Conservation (phyloP, 78 protist species). For the Monosiga brevicollis region DNA sequence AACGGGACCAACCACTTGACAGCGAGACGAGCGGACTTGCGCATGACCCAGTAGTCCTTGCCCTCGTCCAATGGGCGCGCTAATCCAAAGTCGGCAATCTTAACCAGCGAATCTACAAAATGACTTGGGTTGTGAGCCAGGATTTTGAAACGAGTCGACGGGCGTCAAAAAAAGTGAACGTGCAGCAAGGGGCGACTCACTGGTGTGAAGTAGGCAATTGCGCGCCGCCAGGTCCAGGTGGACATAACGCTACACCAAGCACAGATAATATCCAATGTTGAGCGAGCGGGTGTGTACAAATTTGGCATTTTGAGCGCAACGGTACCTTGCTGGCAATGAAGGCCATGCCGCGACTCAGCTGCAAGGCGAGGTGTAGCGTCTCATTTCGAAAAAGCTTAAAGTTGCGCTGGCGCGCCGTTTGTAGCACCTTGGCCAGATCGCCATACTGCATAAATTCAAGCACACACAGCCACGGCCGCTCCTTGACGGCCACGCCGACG, state of each 20-base stretch:
- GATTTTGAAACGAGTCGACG: too few relatives aligned
- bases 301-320: too few relatives aligned
- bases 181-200: too few relatives aligned
- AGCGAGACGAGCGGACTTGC: not conserved
- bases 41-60: not conserved
- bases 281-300: too few relatives aligned
- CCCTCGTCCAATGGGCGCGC: not conserved
- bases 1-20: too few relatives aligned
- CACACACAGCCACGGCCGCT: not conserved
- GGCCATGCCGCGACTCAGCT: not conserved
- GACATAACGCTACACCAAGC: too few relatives aligned
- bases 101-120: too few relatives aligned
- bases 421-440: not conserved
- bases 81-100: not conserved
- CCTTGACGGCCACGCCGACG: not conserved
- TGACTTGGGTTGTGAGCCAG: too few relatives aligned
- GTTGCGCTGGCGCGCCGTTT: not conserved
- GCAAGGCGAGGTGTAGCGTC: not conserved
- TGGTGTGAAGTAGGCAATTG: too few relatives aligned
- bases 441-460: not conserved
- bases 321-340: not conserved
- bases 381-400: not conserved
- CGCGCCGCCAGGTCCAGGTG: too few relatives aligned
- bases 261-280: too few relatives aligned
- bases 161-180: too few relatives aligned